Evolutionary conservation across 306 rosid genomes (phyloP).

Genomic region (Bauhinia variegata): DNA sequence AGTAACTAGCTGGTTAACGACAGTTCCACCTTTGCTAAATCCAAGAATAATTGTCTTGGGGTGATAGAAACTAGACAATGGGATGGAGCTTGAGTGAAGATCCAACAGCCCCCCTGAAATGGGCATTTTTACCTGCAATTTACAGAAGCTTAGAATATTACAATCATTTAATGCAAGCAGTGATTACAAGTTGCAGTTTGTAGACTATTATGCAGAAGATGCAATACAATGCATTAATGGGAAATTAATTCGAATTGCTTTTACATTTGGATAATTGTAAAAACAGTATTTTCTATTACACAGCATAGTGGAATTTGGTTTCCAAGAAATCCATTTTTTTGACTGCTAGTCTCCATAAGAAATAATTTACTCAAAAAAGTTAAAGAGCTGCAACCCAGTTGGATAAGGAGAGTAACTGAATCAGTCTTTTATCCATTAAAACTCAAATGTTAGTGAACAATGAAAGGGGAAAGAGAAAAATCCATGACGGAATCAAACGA

Average conservation of each 20-base stretch:
- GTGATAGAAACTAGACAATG: slow-evolving; percentile 24
- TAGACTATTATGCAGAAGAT: neutral
- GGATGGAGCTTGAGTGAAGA: slow-evolving; percentile 11
- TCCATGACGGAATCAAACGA: neutral
- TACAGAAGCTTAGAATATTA: slow-evolving; percentile 12
- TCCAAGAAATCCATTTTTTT: too few relatives aligned
- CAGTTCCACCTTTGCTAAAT: slow-evolving; percentile 94
- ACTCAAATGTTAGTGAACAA: neutral
- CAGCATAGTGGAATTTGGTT: neutral
- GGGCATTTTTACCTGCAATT: slow-evolving; percentile 53
- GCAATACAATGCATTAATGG: neutral
- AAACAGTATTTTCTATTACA: neutral
- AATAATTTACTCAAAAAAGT: neutral
- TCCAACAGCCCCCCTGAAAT: slow-evolving; percentile 38
- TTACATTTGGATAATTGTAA: neutral
- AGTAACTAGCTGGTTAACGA: slow-evolving; percentile 75
- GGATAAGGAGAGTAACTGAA: neutral
- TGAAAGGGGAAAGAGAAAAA: neutral
- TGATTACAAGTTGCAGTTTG: neutral
- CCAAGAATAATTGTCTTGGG: slow-evolving; percentile 73
- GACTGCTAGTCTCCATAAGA: too few relatives aligned
- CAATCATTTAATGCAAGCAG: slow-evolving; percentile 8
- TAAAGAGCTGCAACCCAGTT: slow-evolving; percentile 14
- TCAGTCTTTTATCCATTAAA: slow-evolving; percentile 8
- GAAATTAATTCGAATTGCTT: neutral